Evolutionary conservation across 305 asterid species (phyloP), one percentile per base, ranked within the genome.

Genomic region (Andrographis paniculata): DNA sequence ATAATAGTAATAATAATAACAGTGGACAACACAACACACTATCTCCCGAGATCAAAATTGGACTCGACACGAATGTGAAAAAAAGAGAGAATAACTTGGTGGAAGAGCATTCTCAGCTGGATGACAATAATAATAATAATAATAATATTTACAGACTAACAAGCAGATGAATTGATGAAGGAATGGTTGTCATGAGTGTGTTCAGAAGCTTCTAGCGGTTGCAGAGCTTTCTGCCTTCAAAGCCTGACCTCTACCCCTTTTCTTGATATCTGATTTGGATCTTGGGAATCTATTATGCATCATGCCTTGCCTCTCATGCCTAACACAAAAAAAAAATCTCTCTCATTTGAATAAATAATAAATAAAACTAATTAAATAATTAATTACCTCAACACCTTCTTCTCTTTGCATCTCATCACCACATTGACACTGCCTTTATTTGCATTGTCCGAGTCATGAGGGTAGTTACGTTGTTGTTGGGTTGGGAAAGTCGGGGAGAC

Each of bases 291-390:
- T 53, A n/a, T n/a, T n/a, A 53, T 55, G 52, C 18, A 48, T 55
- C 30, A 4, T 8, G 18, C 64, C 65, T 64, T 71, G 76, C 63
- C 58, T 74, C 57, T 68, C 87, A 44, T 56, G 62, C 76, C 87
- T 84, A 21, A 50, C 20, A 9, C 7, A 10, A 13, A 9, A 28
- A 30, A 11, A 28, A 17, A 21, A 38, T 35, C 5, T n/a, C 7
- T 15, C 3, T 18, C 18, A n/a, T 4, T 18, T 4, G 9, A 15
- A n/a, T n/a, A 5, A 15, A 1, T 9, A 10, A 39, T 31, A 27
- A 0, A 47, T 17, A 24, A 0, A 9, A 17, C 19, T 9, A 12
- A 0, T 20, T 14, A 11, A 15, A 19, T 10, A 3, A 9, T 4
- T 9, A 37, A 31, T 48, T 59, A 81, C 93, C 81, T 50, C 14